Evolutionary conservation across 73 alveolate species (phyloP), one percentile per base, ranked within the genome.

Genomic region (Paraurostyla sp.): DNA sequence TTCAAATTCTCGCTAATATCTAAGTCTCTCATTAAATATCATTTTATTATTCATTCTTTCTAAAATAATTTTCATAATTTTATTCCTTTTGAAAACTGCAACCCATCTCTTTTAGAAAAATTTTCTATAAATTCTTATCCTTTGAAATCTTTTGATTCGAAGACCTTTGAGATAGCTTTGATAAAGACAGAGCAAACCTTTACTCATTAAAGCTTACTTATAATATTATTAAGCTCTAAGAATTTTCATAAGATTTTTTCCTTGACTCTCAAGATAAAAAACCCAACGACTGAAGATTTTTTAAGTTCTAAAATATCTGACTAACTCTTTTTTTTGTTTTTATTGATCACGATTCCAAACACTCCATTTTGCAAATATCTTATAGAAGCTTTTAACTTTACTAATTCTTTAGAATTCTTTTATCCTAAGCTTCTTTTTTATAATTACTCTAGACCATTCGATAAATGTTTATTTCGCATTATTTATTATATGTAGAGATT

Each of bases 211-310:
- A 9, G 86, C 86, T 36, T 73, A 38, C 27, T 73, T 43, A 45
- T 73, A 73, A 38, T 73, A 73, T 73, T 73, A 73, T 73, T 73
- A 35, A n/a, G 86, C 41, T 73, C 86, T 73, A 22, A 73, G 27
- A 2, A 73, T 73, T 73, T 73, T 73, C 65, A 48, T 48, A 3
- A 73, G 29, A 49, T 48, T 48, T 16, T 73, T 16, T 18, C 86
- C 86, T 73, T 73, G 20, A 23, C 30, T 73, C 20, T 73, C 86
- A 20, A 73, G 29, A 29, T 48, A 73, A 0, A 6, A 29, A 3
- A 73, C 52, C 86, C 86, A 73, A n/a, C 30, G 27, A 11, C 46
- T 73, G 33, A 73, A 73, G 6, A 49, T 73, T 1, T 11, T 20
- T 18, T 27, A 32, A 20, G 11, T 27, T 35, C 35, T 6, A 13